Base-by-base conservation (phyloP, 2,329 filamentous ascomycete genomes). In the Epichloe elymi region DNA sequence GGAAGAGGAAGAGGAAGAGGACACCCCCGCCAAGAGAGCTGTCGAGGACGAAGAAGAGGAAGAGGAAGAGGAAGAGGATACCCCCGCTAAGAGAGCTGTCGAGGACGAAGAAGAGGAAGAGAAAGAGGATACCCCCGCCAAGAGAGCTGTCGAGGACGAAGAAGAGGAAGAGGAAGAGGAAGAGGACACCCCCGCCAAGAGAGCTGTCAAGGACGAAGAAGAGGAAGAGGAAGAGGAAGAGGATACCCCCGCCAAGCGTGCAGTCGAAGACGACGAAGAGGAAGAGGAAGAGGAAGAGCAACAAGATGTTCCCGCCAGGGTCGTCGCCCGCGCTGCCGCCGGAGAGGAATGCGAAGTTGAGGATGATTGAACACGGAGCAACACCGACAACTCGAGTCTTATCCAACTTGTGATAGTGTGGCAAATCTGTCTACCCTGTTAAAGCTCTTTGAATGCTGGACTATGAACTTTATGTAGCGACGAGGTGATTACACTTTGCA, bases 221-320 rank as follows among this genome's bases (percentile, higher is more conserved):
- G 47, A 49, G 17, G 47, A 49, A 23, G 47, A 23, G 23, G 47
- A 19, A 19, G 19, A 49, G 38, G 38, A 49, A 17, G 42, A 50
- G 35, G 14, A 38, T 38, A 38, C 8, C 3, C n/a, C 38, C 5
- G 35, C 17, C 12, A 48, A 33, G 19, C 0, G 46, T 0, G 36
- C 17, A 4, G 7, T 48, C 4, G 14, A 20, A 3, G 19, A 46
- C 12, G 23, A 23, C 5, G 20, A 23, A 5, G 23, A 23, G 5
- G 44, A 46, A 15, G 47, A 49, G 26, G 47, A 49, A 38, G 47
- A 49, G 38, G 39, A 50, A 26, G 42, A 50, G 35, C 33, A 46
- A 11, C 35, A 46, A 14, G 36, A 26, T 15, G 20, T 37, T 5
- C 4, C 37, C 26, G 26, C 8, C 19, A 23, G 20, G 17, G 17